A percentile compares a stretch with the other conserved stretches of the same genome.
Evolutionary conservation across 495 filamentous ascomycete species (phyloP).

Genomic region (Oleoguttula mirabilis): DNA sequence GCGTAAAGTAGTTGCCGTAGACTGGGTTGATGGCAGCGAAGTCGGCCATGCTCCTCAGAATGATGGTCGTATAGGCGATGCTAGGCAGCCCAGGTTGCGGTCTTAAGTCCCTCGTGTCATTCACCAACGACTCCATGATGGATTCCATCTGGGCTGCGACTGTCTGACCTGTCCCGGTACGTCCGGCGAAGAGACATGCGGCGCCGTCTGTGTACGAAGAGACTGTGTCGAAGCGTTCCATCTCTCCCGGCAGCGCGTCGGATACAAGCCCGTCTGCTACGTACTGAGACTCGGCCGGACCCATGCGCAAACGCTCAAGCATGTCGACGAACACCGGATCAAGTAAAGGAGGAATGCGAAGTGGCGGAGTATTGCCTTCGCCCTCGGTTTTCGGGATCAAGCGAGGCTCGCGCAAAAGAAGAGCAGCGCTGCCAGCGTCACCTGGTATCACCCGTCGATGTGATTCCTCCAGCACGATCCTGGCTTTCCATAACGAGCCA

Average conservation of each 20-base stretch:
- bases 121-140: slow-evolving; percentile 7
- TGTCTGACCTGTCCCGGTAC: slow-evolving; percentile 1
- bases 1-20: slow-evolving; percentile 57
- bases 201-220: background rate
- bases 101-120: background rate
- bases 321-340: background rate
- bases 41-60: slow-evolving; percentile 67
- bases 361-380: background rate
- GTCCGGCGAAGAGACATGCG: background rate
- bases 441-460: slow-evolving; percentile 44
- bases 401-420: slow-evolving; percentile 46
- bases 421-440: slow-evolving; percentile 59
- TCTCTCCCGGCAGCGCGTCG: background rate
- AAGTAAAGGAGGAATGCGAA: slow-evolving; percentile 3
- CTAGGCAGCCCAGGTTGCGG: slow-evolving; percentile 15
- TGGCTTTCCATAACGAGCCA: slow-evolving; percentile 51
- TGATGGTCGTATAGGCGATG: slow-evolving; percentile 62
- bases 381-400: slow-evolving; percentile 29
- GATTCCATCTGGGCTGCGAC: slow-evolving; percentile 11
- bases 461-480: slow-evolving; percentile 49
- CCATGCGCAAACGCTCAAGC: background rate
- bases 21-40: slow-evolving; percentile 61
- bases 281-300: background rate
- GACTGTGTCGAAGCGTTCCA: no score
- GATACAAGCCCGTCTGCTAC: background rate